These are phyloP conservation scores for Venturia asperata DNA, from an alignment of 2,329 filamentous ascomycete genomes.

Conservation along the genomic window DNA sequence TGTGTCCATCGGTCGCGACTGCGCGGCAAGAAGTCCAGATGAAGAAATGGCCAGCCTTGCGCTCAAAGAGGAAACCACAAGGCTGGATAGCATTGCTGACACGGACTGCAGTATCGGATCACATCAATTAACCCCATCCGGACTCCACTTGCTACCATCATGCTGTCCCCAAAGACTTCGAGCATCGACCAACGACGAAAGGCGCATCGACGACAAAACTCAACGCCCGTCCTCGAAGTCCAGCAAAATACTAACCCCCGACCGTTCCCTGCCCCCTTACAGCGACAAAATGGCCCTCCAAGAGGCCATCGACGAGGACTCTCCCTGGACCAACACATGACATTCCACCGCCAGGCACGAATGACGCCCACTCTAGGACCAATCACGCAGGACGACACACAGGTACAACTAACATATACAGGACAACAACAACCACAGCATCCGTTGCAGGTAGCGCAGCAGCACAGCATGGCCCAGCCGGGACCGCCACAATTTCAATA, in stretches of 20 bases:
- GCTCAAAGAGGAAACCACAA: constrained; percentile 5
- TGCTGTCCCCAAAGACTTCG: constrained; percentile 68
- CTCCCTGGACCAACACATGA: constrained; percentile 69
- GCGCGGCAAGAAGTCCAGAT: not conserved
- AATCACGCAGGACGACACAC: constrained; percentile 42
- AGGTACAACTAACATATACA: constrained; percentile 39
- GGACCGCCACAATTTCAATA: constrained; percentile 33
- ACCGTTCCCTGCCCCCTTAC: constrained; percentile 54
- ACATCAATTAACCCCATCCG: constrained; percentile 43
- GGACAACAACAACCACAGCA: constrained; percentile 57
- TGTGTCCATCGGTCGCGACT: not conserved
- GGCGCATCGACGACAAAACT: constrained; percentile 80
- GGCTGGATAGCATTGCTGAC: constrained; percentile 21
- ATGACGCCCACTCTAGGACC: constrained; percentile 26
- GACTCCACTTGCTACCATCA: constrained; percentile 62
- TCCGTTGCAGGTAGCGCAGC: constrained; percentile 82
- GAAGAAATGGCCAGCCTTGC: constrained; percentile 2
- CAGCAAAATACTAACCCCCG: constrained; percentile 51
- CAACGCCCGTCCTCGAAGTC: constrained; percentile 73
- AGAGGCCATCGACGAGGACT: constrained; percentile 69
- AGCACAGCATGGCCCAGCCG: constrained; percentile 77
- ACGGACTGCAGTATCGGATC: constrained; percentile 36
- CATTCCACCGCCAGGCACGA: constrained; percentile 44
- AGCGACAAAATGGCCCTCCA: constrained; percentile 34
- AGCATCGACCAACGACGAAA: constrained; percentile 67